Conservation (phyloP, 169 alveolate species). For the Eimeria necatrix region DNA sequence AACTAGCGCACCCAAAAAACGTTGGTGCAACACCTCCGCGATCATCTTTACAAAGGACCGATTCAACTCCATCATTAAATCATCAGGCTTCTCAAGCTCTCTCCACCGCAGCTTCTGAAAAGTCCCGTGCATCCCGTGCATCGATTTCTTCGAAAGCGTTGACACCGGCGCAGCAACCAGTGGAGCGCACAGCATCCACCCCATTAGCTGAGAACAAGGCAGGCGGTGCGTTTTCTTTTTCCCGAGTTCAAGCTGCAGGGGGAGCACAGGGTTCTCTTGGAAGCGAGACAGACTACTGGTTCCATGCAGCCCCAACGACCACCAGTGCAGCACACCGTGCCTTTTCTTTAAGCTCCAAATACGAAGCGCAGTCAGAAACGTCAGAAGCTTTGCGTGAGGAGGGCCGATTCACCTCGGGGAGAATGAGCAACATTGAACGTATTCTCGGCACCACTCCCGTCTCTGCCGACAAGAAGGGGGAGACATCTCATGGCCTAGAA, state of each 20-base stretch:
- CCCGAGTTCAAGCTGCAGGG: conserved; percentile 70
- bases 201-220: neutral
- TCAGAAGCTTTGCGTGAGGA: neutral
- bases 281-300: conserved; percentile 35
- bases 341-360: conserved; percentile 15
- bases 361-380: neutral
- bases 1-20: neutral
- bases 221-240: neutral
- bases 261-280: conserved; percentile 68
- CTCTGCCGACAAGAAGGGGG: neutral
- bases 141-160: neutral
- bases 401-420: neutral
- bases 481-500: neutral
- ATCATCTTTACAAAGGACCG: neutral
- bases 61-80: neutral
- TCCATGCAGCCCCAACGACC: conserved; percentile 29
- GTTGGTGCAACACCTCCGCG: neutral
- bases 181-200: neutral
- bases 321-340: conserved; percentile 37
- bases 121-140: neutral
- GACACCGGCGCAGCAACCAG: conserved; percentile 22
- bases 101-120: neutral
- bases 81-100: neutral
- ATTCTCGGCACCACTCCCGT: conserved; percentile 5
- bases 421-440: neutral